Base-by-base conservation (phyloP, 306 rosid genomes). In the Fragaria iinumae region DNA sequence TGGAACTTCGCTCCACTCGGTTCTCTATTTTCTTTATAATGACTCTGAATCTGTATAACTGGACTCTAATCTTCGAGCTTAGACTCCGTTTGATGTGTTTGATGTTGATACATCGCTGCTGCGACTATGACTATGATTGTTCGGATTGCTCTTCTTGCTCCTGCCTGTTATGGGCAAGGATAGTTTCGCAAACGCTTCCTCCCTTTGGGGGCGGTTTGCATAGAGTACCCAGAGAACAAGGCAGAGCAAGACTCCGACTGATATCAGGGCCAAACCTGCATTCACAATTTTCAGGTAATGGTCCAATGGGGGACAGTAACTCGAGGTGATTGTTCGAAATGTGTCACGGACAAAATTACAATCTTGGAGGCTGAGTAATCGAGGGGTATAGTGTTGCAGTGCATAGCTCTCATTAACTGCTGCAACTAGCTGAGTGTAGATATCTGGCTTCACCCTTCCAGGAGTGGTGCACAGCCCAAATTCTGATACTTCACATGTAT, bases 271-370 rank as follows among this genome's bases (percentile, higher is more conserved):
- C 73, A 95, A 82, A 53, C 99, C 99, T 25, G 88, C 88, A 80
- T 88, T 88, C 68, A 92, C 86, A 49, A 89, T 80, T 87, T 88
- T 84, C 21, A 95, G 92, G 81, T 85, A 83, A 68, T 82, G 90
- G 77, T 86, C 84, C 45, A 95, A 83, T n/a, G 93, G 93, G 53
- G 93, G 96, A 70, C 97, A 92, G 76, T 88, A 88, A 47, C 79
- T 87, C 41, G 90, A 77, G 62, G 97, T 85, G 82, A 92, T 95
- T 82, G 73, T 87, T 75, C 83, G 85, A 81, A 95, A 92, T 2
- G 99, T 86, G 6, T 92, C 92, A 73, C 97, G 86, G 13, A 95
- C 99, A 81, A 95, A 95, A 84, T 95, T 90, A 81, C 99, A 95
- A 65, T 95, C 83, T 83, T 95, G 99, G 77, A 95, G 88, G 83